Evolutionary conservation across 306 rosid species (phyloP).

Genomic region (Delonix regia): DNA sequence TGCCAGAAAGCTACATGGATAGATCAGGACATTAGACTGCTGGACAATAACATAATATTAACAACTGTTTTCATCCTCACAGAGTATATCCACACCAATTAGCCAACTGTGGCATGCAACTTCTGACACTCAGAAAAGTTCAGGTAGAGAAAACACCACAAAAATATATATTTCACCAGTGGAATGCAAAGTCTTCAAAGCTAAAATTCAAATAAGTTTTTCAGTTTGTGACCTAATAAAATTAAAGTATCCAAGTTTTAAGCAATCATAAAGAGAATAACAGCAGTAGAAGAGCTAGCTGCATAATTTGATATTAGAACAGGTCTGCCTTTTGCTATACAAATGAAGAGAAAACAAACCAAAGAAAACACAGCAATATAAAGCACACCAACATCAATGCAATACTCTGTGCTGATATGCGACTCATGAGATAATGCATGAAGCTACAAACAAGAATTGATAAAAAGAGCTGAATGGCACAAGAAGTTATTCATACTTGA

Average conservation of each 20-base stretch:
- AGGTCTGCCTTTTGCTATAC: conserved; percentile 2
- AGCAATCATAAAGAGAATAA: neutral
- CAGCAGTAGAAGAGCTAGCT: neutral
- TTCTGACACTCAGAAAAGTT: neutral
- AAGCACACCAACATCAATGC: neutral
- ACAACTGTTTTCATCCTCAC: conserved; percentile 1
- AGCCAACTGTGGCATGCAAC: neutral
- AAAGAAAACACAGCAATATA: conserved; percentile 9
- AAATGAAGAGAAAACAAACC: neutral
- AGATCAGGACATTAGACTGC: conserved; percentile 23
- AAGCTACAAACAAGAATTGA: conserved; percentile 26
- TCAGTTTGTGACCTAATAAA: neutral
- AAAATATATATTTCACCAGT: neutral
- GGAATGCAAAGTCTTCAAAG: neutral
- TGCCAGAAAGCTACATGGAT: conserved; percentile 20
- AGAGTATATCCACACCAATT: conserved; percentile 3
- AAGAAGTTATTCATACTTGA: conserved; percentile 1
- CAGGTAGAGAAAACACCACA: conserved; percentile 1
- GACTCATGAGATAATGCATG: neutral
- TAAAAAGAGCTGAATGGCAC: neutral
- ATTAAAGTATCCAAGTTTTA: neutral
- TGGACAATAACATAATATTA: neutral
- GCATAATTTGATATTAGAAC: conserved; percentile 10
- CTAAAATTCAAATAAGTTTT: conserved; percentile 14
- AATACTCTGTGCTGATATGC: neutral